Conservation (phyloP, 768 basidiomycete species). For the Termitomyces sp. region DNA sequence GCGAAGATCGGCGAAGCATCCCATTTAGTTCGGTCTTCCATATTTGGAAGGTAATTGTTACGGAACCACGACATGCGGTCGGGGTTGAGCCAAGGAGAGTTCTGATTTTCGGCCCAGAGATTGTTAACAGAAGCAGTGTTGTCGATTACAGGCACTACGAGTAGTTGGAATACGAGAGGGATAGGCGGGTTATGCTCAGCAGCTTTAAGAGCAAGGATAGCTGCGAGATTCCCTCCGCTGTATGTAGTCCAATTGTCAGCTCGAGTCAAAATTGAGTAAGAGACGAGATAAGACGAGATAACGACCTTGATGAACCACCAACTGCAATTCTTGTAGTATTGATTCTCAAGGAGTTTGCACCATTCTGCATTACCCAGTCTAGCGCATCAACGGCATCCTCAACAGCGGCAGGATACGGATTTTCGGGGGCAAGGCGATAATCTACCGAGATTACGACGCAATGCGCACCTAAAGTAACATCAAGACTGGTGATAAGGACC, state of each 20-base stretch:
- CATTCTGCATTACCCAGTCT: constrained; percentile 52
- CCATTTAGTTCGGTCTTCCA: constrained; percentile 56
- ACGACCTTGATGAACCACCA: constrained; percentile 68
- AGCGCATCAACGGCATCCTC: constrained; percentile 67
- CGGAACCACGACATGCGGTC: constrained; percentile 74
- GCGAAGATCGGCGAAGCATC: constrained; percentile 70
- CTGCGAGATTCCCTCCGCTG: constrained; percentile 69
- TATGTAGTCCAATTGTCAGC: background rate
- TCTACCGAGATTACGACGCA: constrained; percentile 64
- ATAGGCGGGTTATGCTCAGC: constrained; percentile 40
- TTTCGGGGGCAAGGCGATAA: constrained; percentile 68
- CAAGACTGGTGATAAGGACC: background rate
- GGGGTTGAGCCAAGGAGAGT: constrained; percentile 55
- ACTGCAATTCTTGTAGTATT: constrained; percentile 55
- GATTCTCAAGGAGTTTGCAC: constrained; percentile 37
- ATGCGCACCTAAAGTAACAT: constrained; percentile 37
- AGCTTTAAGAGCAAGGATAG: constrained; percentile 61
- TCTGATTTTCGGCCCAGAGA: constrained; percentile 52
- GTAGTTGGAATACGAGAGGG: constrained; percentile 53
- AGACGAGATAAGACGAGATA: background rate
- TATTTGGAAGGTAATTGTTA: constrained; percentile 59
- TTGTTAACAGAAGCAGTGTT: constrained; percentile 51
- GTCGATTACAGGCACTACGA: constrained; percentile 69
- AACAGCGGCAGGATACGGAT: constrained; percentile 66
- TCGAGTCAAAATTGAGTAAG: background rate